These are phyloP conservation scores for Mycosphaerella arachidis DNA, from an alignment of 2,329 filamentous ascomycete genomes.

Conservation along the genomic window DNA sequence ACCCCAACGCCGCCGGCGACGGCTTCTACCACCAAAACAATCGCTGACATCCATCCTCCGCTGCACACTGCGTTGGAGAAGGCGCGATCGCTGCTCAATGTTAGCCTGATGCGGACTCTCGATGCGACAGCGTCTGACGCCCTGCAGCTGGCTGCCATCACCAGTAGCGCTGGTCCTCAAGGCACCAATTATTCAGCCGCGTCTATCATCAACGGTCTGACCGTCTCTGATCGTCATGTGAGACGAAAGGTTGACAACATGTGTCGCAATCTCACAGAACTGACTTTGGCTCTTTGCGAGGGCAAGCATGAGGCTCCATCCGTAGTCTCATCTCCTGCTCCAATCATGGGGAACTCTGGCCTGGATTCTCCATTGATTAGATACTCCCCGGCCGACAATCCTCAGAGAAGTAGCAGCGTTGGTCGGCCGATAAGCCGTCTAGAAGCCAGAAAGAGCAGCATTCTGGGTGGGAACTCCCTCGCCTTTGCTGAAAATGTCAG, in stretches of 20 bases:
- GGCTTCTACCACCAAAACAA: slow-evolving; percentile 38
- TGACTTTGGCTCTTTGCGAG: slow-evolving; percentile 71
- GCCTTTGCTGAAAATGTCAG: slow-evolving; percentile 21
- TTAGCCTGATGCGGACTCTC: slow-evolving; percentile 71
- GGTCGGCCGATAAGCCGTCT: slow-evolving; percentile 39
- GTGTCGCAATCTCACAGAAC: slow-evolving; percentile 85
- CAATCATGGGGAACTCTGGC: slow-evolving; percentile 10
- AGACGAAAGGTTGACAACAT: slow-evolving; percentile 88
- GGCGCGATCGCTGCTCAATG: slow-evolving; percentile 63
- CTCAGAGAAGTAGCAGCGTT: slow-evolving; percentile 9
- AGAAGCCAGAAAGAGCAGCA: slow-evolving; percentile 41
- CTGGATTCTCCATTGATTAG: slow-evolving; percentile 9
- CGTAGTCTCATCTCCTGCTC: slow-evolving; percentile 20
- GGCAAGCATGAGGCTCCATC: slow-evolving; percentile 28
- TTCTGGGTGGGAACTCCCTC: slow-evolving; percentile 24
- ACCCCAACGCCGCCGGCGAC: slow-evolving; percentile 30
- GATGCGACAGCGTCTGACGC: slow-evolving; percentile 81
- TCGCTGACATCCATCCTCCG: slow-evolving; percentile 65
- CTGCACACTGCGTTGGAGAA: slow-evolving; percentile 77
- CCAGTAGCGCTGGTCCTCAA: slow-evolving; percentile 66
- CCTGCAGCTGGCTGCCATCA: slow-evolving; percentile 69
- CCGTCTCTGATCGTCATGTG: slow-evolving; percentile 73
- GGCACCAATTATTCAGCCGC: slow-evolving; percentile 59
- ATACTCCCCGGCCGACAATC: not conserved
- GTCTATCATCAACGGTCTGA: slow-evolving; percentile 57